Base-by-base conservation (phyloP, 352 stramenopile species). In the Phytophthora megakarya region DNA sequence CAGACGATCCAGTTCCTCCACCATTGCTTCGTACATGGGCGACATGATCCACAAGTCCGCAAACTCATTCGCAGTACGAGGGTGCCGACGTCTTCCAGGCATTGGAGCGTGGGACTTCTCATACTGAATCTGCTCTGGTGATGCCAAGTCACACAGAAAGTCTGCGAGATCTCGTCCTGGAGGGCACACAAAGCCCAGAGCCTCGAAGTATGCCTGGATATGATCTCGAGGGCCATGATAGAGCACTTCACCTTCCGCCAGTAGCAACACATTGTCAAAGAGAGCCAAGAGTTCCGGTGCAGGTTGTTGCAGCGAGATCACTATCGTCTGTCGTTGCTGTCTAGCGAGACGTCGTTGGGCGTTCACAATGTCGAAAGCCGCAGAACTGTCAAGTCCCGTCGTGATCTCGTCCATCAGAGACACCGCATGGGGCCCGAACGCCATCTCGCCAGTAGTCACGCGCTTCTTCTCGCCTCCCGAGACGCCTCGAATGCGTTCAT, bases 241-340 rank as follows among this genome's bases (percentile, higher is more conserved):
- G 8, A 98, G 79, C 19, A 98, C 77, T 46, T 84, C 67, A 49
- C 95, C 93, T 28, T 95, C 73, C 58, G 89, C 82, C 23, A 98
- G 63, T 10, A 98, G 45, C 21, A 98, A 80, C 2, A 98, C 56
- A 42, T 98, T 88, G 72, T 98, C 95, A 76, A 98, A 98, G 8
- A 98, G 73, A 18, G 82, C 78, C 39, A 96, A 83, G 3, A 96
- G 86, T 80, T 98, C 95, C 18, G 95, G 93, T 2, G 92, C 75
- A 42, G 95, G 93, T 57, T 98, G 78, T 12, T 97, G 74, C 25
- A 98, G 66, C 1, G 87, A 85, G 3, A 97, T 78, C 30, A 93
- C 81, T 22, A 78, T 61, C 15, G 80, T 88, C 33, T 80, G 61
- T 15, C 70, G 66, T n/a, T 89, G 65, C 10, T 69, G 61, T 48